Conservation (phyloP, 495 filamentous ascomycete genomes). For the Aspergillus bridgeri region DNA sequence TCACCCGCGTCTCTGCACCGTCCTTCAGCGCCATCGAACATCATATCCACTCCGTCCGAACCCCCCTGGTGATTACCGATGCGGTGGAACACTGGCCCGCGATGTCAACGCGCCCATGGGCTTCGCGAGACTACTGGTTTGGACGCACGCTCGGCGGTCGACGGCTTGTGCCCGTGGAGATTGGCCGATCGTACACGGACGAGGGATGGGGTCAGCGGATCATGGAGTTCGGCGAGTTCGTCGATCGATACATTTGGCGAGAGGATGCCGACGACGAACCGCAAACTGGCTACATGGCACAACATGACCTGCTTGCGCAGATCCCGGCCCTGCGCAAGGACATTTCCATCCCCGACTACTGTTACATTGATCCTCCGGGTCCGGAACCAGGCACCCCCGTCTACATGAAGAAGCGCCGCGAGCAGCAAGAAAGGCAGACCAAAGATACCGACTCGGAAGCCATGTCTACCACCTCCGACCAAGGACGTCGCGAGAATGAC, state of each 20-base stretch:
- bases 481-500: constrained; percentile 41
- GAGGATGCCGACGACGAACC: constrained; percentile 14
- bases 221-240: constrained; percentile 70
- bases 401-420: constrained; percentile 40
- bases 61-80: constrained; percentile 68
- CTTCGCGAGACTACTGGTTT: constrained; percentile 68
- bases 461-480: constrained; percentile 1
- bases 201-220: constrained; percentile 82
- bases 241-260: constrained; percentile 54
- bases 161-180: constrained; percentile 80
- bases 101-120: constrained; percentile 65
- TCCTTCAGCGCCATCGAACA: constrained; percentile 63
- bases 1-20: constrained; percentile 35
- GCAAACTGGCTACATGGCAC: constrained; percentile 75
- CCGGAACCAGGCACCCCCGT: constrained; percentile 48
- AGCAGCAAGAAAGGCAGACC: constrained; percentile 25
- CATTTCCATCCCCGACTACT: constrained; percentile 79
- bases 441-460: background rate
- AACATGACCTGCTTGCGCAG: constrained; percentile 83
- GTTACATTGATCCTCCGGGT: constrained; percentile 61
- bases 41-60: constrained; percentile 51
- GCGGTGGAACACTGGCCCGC: constrained; percentile 75
- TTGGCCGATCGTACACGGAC: constrained; percentile 88
- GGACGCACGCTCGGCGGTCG: constrained; percentile 70
- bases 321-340: constrained; percentile 75